Evolutionary conservation across 2,329 filamentous ascomycete genomes (phyloP).

Genomic region (Sporothrix globosa): DNA sequence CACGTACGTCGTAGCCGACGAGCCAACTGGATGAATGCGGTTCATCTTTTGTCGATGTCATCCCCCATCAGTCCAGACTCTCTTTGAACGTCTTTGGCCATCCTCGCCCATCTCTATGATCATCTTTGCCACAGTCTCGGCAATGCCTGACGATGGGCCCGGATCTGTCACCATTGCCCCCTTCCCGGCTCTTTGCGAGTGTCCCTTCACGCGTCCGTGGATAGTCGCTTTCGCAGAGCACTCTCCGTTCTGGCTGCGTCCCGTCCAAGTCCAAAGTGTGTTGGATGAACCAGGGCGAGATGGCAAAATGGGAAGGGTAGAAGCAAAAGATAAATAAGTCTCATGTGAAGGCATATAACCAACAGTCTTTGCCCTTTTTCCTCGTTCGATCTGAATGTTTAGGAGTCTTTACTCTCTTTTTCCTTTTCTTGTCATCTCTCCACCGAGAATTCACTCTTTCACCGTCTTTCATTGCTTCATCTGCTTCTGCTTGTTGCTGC

Average conservation of each 20-base stretch:
- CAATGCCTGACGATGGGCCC: constrained; percentile 25
- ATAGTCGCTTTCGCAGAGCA: not conserved
- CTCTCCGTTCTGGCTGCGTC: not conserved
- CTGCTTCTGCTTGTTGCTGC: constrained; percentile 1
- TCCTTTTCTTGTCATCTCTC: not conserved
- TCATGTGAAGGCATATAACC: constrained; percentile 30
- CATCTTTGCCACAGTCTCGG: constrained; percentile 16
- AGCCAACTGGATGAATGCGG: constrained; percentile 37
- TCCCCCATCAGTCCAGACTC: not conserved
- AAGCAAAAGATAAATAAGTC: constrained; percentile 3
- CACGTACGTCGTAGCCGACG: constrained; percentile 7
- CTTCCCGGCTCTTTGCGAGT: constrained; percentile 1
- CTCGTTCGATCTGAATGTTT: constrained; percentile 4
- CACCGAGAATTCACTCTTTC: constrained; percentile 11
- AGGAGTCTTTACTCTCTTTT: not conserved
- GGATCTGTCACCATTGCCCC: constrained; percentile 15
- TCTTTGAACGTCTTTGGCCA: not conserved
- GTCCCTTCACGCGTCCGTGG: not conserved
- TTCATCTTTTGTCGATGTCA: constrained; percentile 21
- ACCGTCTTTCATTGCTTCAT: not conserved
- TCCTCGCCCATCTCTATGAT: not conserved
- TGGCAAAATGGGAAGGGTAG: constrained; percentile 3
- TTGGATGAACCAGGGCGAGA: constrained; percentile 1
- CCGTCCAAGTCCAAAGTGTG: not conserved
- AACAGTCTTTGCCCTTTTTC: constrained; percentile 1